phyloP scores from a whole-genome alignment of 83 land plant species.

The Thuja plicata region DNA sequence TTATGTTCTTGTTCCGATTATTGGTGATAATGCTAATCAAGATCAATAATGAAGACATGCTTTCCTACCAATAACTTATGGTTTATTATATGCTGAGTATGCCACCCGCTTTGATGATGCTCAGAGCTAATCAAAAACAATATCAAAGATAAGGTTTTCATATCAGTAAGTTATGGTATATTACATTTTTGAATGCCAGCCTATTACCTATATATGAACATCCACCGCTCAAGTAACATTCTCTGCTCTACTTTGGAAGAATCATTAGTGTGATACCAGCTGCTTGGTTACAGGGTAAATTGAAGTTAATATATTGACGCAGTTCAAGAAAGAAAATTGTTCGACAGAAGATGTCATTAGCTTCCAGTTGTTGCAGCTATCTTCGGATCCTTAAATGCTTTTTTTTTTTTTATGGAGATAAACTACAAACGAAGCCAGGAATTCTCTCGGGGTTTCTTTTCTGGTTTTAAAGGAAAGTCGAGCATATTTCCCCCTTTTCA shows the following conservation, averaged over 20 bases:
- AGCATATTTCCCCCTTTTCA: not conserved
- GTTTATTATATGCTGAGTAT: not conserved
- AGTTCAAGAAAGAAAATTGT: not conserved
- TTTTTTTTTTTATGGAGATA: not conserved
- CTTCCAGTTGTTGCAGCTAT: not conserved
- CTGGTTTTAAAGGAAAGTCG: not conserved
- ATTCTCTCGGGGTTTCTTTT: not conserved
- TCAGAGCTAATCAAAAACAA: not conserved
- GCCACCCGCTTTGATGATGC: constrained; percentile 12
- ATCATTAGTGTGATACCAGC: not conserved
- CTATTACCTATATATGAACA: not conserved
- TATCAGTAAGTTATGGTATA: not conserved
- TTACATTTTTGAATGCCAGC: not conserved
- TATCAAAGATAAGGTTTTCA: not conserved
- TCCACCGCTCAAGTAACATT: not conserved
- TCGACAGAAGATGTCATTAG: not conserved
- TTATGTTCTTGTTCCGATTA: constrained; percentile 27
- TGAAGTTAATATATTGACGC: not conserved
- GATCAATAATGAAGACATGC: not conserved
- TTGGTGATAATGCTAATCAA: constrained; percentile 22
- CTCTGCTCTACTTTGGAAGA: not conserved
- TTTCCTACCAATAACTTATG: not conserved
- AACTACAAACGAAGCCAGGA: not conserved
- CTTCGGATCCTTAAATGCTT: not conserved
- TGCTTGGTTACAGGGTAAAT: not conserved